Evolutionary conservation across 1,284 basidiomycete species (phyloP).

Genomic region (Cronartium ribicola): DNA sequence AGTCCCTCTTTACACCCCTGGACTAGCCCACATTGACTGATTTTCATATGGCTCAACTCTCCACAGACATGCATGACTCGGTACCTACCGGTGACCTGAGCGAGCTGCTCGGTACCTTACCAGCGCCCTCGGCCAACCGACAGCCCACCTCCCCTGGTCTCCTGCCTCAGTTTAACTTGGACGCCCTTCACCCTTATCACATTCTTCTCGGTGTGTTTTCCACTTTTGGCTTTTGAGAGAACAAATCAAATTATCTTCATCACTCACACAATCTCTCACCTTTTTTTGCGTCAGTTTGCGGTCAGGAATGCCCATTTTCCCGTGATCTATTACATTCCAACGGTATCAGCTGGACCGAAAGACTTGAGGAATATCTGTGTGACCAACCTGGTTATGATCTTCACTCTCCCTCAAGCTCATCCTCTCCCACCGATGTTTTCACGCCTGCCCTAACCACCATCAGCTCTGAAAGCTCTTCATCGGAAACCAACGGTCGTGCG

Average conservation of each 20-base stretch:
- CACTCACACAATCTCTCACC: background rate
- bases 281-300: background rate
- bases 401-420: background rate
- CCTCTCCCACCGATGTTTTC: background rate
- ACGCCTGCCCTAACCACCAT: background rate
- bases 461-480: background rate
- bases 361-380: background rate
- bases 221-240: background rate
- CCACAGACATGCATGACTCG: constrained; percentile 1
- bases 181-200: background rate
- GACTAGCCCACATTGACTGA: background rate
- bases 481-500: background rate
- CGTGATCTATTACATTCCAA: background rate
- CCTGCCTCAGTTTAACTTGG: background rate
- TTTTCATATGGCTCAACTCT: background rate
- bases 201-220: background rate
- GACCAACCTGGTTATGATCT: background rate
- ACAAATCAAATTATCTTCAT: background rate
- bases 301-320: background rate
- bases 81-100: background rate
- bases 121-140: background rate
- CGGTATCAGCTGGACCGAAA: background rate
- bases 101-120: background rate
- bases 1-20: background rate
- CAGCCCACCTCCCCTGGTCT: background rate